Evolutionary conservation across 1,139 yeast species (phyloP), one percentile per base, ranked within the genome.

Genomic region (Debaryomyces udenii): DNA sequence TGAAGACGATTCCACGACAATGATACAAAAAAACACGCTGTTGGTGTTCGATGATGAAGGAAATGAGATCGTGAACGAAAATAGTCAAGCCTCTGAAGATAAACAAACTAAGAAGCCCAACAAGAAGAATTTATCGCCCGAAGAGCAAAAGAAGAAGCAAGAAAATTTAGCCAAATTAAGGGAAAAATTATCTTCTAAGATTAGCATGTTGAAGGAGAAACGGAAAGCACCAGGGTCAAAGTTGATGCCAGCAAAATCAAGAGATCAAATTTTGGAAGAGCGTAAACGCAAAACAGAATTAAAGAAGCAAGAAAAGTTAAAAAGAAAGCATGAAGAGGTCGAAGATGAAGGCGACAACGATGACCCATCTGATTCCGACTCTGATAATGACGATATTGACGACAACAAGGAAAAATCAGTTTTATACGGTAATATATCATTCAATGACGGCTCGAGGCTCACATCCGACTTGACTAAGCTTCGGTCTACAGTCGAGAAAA

Each of bases 221-320:
- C 81, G 99, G 57, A 91, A 86, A 56, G 99, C 98, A 0, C 94
- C 94, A 1, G 98, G 98, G 1, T 70, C 93, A 0, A 84, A 80
- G 34, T 81, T 75, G 11, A 73, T 77, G 3, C 96, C 96, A 20
- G 94, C 96, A 0, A 77, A 83, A 45, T 83, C 91, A 3, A 74
- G 94, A 59, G 90, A 85, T 48, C 88, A 85, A 44, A 84, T 86
- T 37, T 64, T 86, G 46, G 86, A 77, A 39, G 90, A 78, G 47
- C 63, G 78, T 36, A 72, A 70, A 49, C 60, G 61, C 40, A 71
- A 66, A 49, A 73, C 67, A 15, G 68, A 78, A 60, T 55, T 59
- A 54, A 74, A 64, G 56, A 62, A 66, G 46, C 57, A 53, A 40
- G 69, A 61, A 31, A 64, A 61, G 42, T 52, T 64, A 40, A 70